Evolutionary conservation across 345 rosid species (phyloP).

Genomic region (Salix purpurea): DNA sequence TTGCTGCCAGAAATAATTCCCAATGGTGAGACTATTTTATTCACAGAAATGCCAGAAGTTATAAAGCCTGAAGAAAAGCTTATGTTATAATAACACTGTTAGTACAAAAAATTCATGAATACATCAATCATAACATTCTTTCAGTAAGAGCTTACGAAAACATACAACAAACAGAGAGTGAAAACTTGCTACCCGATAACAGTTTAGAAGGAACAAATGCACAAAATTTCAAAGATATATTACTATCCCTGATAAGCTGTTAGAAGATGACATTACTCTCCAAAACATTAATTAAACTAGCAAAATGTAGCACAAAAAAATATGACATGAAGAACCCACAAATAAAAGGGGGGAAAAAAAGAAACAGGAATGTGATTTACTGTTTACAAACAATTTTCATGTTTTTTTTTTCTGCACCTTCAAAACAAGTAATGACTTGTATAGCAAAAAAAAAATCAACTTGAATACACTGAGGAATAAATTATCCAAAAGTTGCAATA

Average conservation of each 20-base stretch:
- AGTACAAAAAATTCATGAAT: background rate
- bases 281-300: background rate
- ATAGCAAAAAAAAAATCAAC: background rate
- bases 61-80: background rate
- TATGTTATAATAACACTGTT: background rate
- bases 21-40: background rate
- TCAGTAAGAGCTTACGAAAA: background rate
- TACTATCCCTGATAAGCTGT: background rate
- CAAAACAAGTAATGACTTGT: no score
- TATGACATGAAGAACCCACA: background rate
- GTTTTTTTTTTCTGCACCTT: background rate
- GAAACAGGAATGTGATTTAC: background rate
- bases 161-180: background rate
- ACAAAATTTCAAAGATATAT: background rate
- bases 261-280: background rate
- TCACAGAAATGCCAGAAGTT: background rate
- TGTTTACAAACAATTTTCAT: background rate
- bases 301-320: background rate
- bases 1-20: slow-evolving; percentile 21
- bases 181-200: background rate
- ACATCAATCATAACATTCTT: background rate
- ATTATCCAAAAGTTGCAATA: no score
- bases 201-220: background rate
- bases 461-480: no score
- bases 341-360: no score